These are phyloP conservation scores for Schwanniomyces yamadae DNA, from an alignment of 805 yeast species.

Conservation along the genomic window DNA sequence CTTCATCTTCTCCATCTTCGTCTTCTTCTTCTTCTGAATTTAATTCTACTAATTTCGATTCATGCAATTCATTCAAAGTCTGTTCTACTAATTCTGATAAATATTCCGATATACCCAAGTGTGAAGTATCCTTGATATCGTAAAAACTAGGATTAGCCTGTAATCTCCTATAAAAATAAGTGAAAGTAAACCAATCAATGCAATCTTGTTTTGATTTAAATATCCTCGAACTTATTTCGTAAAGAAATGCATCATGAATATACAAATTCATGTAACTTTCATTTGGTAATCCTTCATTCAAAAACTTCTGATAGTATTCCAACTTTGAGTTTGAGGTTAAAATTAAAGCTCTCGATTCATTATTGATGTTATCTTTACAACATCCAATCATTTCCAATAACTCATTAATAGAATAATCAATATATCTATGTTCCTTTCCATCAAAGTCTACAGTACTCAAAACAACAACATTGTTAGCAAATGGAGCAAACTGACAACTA, in stretches of 20 bases:
- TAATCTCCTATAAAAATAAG: conserved; percentile 79
- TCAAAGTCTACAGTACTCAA: conserved; percentile 72
- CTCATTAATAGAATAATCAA: conserved; percentile 66
- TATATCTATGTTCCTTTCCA: conserved; percentile 67
- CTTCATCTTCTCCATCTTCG: conserved; percentile 36
- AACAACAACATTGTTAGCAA: conserved; percentile 56
- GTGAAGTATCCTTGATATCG: conserved; percentile 65
- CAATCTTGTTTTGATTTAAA: conserved; percentile 76
- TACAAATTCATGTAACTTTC: conserved; percentile 68
- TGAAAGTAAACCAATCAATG: conserved; percentile 84
- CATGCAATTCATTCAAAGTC: conserved; percentile 59
- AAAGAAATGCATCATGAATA: conserved; percentile 66
- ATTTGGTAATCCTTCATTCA: conserved; percentile 74
- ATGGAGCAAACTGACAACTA: conserved; percentile 49
- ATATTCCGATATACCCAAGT: conserved; percentile 72
- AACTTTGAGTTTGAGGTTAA: conserved; percentile 54
- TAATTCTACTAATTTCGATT: conserved; percentile 61
- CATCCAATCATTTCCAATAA: conserved; percentile 63
- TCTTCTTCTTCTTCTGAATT: conserved; percentile 40
- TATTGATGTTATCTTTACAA: conserved; percentile 33
- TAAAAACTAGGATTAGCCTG: conserved; percentile 85
- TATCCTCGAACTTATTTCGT: conserved; percentile 68
- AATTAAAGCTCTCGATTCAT: conserved; percentile 44
- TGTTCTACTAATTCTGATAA: conserved; percentile 81
- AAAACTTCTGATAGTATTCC: conserved; percentile 67